These are phyloP conservation scores for Coemansia aciculifera DNA, from an alignment of 192 early-diverging fungal genomes.

Conservation along the genomic window DNA sequence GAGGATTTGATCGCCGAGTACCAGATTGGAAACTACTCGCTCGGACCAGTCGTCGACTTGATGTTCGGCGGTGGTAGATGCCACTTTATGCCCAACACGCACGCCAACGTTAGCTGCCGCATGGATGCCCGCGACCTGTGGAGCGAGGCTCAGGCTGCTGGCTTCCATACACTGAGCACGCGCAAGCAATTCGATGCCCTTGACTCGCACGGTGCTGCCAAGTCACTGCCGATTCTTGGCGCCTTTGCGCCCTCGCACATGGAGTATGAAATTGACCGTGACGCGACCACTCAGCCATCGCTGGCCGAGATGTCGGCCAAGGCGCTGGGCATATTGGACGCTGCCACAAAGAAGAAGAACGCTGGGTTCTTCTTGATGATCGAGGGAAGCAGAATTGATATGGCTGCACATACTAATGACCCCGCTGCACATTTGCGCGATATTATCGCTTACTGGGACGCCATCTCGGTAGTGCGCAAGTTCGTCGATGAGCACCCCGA, in stretches of 20 bases:
- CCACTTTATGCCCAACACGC: conserved; percentile 77
- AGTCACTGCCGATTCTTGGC: conserved; percentile 68
- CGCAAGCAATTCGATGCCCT: conserved; percentile 67
- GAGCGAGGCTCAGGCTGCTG: conserved; percentile 57
- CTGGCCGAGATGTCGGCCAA: conserved; percentile 82
- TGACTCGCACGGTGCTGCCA: conserved; percentile 11
- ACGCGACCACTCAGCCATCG: conserved; percentile 67
- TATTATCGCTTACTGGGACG: conserved; percentile 85
- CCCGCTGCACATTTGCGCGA: conserved; percentile 90
- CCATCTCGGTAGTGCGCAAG: conserved; percentile 67
- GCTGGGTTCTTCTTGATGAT: conserved; percentile 95
- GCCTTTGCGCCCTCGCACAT: conserved; percentile 87
- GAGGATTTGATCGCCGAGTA: conserved; percentile 87
- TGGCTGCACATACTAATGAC: conserved; percentile 96
- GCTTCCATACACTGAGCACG: conserved; percentile 64
- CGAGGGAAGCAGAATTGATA: conserved; percentile 94
- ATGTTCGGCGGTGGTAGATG: conserved; percentile 92
- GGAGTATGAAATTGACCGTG: conserved; percentile 88
- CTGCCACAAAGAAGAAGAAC: conserved; percentile 54
- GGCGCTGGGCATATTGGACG: conserved; percentile 74
- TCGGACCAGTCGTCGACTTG: conserved; percentile 81
- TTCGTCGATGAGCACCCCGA: conserved; percentile 79
- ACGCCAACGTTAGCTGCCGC: conserved; percentile 67
- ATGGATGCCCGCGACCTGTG: conserved; percentile 71
- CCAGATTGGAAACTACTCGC: conserved; percentile 85